phyloP scores from a whole-genome alignment of 176 grass and related monocot genomes.

The Oryza rufipogon region DNA sequence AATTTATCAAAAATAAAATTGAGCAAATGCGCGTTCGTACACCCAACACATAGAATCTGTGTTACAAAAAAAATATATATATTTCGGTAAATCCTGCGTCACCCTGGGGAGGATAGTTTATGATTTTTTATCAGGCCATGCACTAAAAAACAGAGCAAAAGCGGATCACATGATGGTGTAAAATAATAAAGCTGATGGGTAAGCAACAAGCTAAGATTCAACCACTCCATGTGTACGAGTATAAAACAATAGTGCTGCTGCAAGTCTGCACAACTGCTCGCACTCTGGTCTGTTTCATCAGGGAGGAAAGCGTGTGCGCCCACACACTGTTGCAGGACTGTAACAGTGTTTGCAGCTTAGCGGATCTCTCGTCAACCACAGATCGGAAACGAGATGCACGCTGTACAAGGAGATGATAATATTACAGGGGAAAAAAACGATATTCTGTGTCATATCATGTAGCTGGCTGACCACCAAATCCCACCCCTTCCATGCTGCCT shows the following conservation, averaged over 20 bases:
- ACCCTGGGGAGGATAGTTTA: neutral
- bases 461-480: constrained; percentile 13
- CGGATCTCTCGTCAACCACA: neutral
- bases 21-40: too few species aligned
- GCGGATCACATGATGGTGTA: neutral
- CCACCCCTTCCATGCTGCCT: neutral
- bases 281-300: neutral
- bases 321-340: neutral
- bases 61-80: neutral
- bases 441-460: neutral
- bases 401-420: neutral
- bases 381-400: constrained; percentile 30
- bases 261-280: constrained; percentile 14
- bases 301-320: neutral
- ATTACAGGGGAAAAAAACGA: neutral
- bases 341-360: neutral
- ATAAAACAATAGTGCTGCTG: too few species aligned
- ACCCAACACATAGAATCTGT: neutral
- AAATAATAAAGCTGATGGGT: neutral
- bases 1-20: too few species aligned
- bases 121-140: neutral
- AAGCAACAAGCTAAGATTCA: neutral
- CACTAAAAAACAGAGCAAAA: neutral
- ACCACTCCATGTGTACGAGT: neutral
- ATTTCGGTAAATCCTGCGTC: neutral